phyloP scores from a whole-genome alignment of 352 stramenopile species.

The Phytophthora multivora region DNA sequence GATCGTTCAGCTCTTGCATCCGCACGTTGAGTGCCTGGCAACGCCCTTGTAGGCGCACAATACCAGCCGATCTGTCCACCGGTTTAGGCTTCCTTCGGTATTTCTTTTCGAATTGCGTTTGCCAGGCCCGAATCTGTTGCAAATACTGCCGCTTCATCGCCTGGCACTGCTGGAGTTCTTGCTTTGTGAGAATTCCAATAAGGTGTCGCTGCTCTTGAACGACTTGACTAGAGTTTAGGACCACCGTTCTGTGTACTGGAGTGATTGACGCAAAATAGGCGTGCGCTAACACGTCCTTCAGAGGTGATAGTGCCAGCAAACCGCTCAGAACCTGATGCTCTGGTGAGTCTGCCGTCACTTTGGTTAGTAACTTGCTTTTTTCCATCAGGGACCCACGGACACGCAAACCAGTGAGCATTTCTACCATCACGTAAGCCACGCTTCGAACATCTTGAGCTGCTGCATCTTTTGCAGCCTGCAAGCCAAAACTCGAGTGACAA shows the following conservation, averaged over 20 bases:
- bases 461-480: constrained; percentile 9
- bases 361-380: constrained; percentile 31
- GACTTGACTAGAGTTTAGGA: not conserved
- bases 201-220: constrained; percentile 35
- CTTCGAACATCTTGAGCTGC: constrained; percentile 49
- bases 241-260: not conserved
- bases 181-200: constrained; percentile 39
- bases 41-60: constrained; percentile 43
- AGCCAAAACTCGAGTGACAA: constrained; percentile 31
- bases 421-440: constrained; percentile 60
- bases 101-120: constrained; percentile 60
- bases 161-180: constrained; percentile 51
- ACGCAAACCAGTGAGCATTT: constrained; percentile 61
- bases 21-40: constrained; percentile 43
- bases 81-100: constrained; percentile 48
- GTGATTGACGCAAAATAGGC: constrained; percentile 22
- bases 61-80: constrained; percentile 38
- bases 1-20: constrained; percentile 43
- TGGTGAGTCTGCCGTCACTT: constrained; percentile 24
- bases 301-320: constrained; percentile 26
- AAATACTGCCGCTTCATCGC: constrained; percentile 39
- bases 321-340: constrained; percentile 39
- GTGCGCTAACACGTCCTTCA: constrained; percentile 18
- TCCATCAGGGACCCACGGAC: constrained; percentile 42
- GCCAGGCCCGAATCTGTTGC: constrained; percentile 53